Percentiles rank a stretch among this genome's conserved stretches.
These are phyloP conservation scores for Halophytophthora polymorphica DNA, from an alignment of 352 stramenopile genomes.

Conservation along the genomic window DNA sequence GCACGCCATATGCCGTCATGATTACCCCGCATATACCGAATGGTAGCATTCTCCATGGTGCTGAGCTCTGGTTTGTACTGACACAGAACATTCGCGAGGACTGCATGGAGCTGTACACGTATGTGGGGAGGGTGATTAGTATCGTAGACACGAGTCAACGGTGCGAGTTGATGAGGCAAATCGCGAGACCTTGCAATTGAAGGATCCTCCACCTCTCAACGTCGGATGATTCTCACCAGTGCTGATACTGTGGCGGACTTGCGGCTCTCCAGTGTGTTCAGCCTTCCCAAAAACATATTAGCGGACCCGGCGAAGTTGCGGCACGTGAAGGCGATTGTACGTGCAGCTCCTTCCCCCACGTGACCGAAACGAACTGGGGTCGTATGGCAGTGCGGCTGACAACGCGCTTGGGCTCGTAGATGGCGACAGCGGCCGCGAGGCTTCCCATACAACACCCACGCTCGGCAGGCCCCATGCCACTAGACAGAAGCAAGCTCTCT, in stretches of 20 bases:
- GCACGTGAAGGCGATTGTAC: conserved; percentile 68
- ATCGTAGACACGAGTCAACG: conserved; percentile 23
- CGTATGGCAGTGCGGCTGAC: too few relatives aligned
- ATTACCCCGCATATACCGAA: not conserved
- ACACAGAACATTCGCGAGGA: conserved; percentile 60
- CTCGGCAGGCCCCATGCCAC: conserved; percentile 4
- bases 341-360: not conserved
- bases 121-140: conserved; percentile 42
- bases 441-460: conserved; percentile 15
- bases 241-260: too few relatives aligned
- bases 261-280: conserved; percentile 18
- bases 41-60: not conserved
- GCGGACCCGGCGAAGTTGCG: conserved; percentile 64
- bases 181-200: too few relatives aligned
- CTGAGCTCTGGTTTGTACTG: conserved; percentile 4
- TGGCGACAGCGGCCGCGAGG: conserved; percentile 34
- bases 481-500: conserved; percentile 12
- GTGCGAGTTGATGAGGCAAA: too few relatives aligned
- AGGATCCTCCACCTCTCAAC: too few relatives aligned
- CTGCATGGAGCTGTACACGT: conserved; percentile 67
- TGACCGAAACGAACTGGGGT: not conserved
- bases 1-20: not conserved
- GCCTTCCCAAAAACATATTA: conserved; percentile 72
- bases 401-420: conserved; percentile 20
- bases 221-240: too few relatives aligned